These are phyloP conservation scores for Glycine tomentella DNA, from an alignment of 306 rosid species.

Conservation along the genomic window DNA sequence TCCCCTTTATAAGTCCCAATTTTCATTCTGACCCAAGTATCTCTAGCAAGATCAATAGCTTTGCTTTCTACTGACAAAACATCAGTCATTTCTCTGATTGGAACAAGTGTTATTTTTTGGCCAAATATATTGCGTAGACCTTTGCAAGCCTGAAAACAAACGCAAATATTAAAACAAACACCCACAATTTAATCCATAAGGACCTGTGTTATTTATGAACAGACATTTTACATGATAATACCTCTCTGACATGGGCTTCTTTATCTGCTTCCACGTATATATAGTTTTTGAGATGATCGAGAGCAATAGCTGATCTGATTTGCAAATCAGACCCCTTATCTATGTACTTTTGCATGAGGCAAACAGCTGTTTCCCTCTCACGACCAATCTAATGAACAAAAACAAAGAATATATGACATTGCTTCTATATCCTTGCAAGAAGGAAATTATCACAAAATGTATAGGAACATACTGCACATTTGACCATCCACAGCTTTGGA, in stretches of 20 bases:
- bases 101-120: conserved; percentile 83
- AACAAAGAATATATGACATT: conserved; percentile 26
- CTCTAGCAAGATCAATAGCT: conserved; percentile 89
- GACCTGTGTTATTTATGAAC: conserved; percentile 4
- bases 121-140: conserved; percentile 80
- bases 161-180: conserved; percentile 14
- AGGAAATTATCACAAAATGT: neutral
- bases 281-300: conserved; percentile 87
- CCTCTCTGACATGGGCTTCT: conserved; percentile 99
- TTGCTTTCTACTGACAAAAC: conserved; percentile 98
- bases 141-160: conserved; percentile 79
- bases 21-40: conserved; percentile 99
- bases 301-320: conserved; percentile 92
- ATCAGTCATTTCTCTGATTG: conserved; percentile 96
- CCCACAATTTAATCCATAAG: conserved; percentile 27
- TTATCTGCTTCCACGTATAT: conserved; percentile 95
- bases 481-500: conserved; percentile 99
- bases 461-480: conserved; percentile 84
- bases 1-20: conserved; percentile 94
- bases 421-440: neutral
- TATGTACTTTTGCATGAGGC: conserved; percentile 95
- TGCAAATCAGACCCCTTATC: conserved; percentile 93
- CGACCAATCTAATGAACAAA: conserved; percentile 74
- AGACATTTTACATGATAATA: conserved; percentile 44
- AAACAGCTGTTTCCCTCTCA: conserved; percentile 88